Base-by-base conservation (phyloP, 345 rosid genomes). In the Camelina hispida region DNA sequence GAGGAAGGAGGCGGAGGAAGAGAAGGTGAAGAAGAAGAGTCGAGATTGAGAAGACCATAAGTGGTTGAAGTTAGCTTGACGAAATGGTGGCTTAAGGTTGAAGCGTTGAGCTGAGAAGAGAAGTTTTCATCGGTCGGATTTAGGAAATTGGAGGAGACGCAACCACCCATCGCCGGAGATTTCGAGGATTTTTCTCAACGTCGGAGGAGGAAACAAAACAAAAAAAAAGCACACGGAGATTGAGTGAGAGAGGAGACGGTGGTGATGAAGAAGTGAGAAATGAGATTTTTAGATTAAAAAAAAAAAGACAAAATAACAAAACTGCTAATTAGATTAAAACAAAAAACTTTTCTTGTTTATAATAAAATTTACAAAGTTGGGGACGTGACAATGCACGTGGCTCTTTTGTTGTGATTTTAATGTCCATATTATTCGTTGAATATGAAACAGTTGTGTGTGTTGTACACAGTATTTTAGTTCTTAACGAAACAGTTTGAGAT, bases 21-120 rank as follows among this genome's bases (percentile, higher is more conserved):
- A 5, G 88, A 87, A 2, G 94, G 87, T 10, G 81, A 75, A 0
- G 84, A 69, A 2, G 96, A 69, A 2, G 96, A 38, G 43, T 93
- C 97, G 44, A 93, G 88, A 62, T 88, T 83, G 82, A 93, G 97
- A 61, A 91, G 90, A 67, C 98, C 98, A 30, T 94, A 94, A 16
- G 98, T 91, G 72, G 97, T 87, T 73, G 97, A 94, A 47, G 98
- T 94, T 63, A 94, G 94, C 0, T 89, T 87, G 9, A 94, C 98
- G 43, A 94, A 89, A 87, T 94, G 97, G 83, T 91, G 91, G 46
- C 88, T 83, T 20, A 94, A 77, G 1, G 90, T 92, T 2, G 94
- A 77, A 79, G 53, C 44, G 14, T 85, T 70, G 65, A 93, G 83
- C 62, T 86, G 91, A 52, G 87, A 44, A 73, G 89, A 88, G 40